Percentiles rank a stretch among this genome's conserved stretches.
These are phyloP conservation scores for Ophiostoma himal-ulmi DNA, from an alignment of 2,329 filamentous ascomycete species.

Conservation along the genomic window DNA sequence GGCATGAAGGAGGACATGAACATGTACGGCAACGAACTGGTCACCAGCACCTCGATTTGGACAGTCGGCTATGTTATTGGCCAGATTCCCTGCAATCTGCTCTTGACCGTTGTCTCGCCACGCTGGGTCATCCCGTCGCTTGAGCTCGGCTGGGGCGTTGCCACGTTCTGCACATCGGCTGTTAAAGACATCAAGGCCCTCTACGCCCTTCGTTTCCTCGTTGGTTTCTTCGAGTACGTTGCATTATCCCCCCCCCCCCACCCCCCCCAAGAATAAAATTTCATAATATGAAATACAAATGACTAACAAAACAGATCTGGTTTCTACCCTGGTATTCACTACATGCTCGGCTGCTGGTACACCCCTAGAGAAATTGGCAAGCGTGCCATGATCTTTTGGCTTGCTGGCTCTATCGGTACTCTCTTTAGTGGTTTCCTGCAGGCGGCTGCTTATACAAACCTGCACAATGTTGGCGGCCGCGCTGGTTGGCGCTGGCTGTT, in stretches of 20 bases:
- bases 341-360: slow-evolving; percentile 51
- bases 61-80: slow-evolving; percentile 30
- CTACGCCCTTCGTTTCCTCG: slow-evolving; percentile 47
- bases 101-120: slow-evolving; percentile 28
- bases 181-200: slow-evolving; percentile 32
- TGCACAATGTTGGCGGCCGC: slow-evolving; percentile 45
- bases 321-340: slow-evolving; percentile 50
- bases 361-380: slow-evolving; percentile 56
- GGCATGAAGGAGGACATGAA: slow-evolving; percentile 44
- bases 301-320: slow-evolving; percentile 26
- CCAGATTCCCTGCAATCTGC: slow-evolving; percentile 29
- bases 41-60: slow-evolving; percentile 33
- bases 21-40: slow-evolving; percentile 39
- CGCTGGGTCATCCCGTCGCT: slow-evolving; percentile 32
- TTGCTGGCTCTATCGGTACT: slow-evolving; percentile 48
- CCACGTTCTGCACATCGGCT: slow-evolving; percentile 26
- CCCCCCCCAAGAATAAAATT: too few species aligned
- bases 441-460: slow-evolving; percentile 45
- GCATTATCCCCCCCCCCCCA: too few species aligned
- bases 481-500: slow-evolving; percentile 50
- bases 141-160: slow-evolving; percentile 32
- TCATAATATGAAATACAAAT: background rate
- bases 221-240: slow-evolving; percentile 46
- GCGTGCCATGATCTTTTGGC: slow-evolving; percentile 57
- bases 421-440: slow-evolving; percentile 40